Base-by-base conservation (phyloP, 306 rosid species). In the Prunus padus region DNA sequence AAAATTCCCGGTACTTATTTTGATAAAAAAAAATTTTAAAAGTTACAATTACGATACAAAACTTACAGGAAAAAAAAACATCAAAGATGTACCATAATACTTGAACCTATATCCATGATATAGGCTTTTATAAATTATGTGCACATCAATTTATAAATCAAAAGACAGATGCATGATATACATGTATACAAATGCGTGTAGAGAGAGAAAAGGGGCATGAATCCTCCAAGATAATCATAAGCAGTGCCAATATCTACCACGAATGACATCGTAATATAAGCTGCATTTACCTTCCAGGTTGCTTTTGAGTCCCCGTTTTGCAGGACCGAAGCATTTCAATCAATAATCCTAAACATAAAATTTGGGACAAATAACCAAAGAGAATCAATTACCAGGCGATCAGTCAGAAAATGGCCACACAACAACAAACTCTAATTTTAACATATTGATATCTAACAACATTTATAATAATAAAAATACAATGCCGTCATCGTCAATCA, bases 301-400 rank as follows among this genome's bases (percentile, higher is more conserved):
- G 95, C 84, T 82, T 86, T 90, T 76, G 97, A 95, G 86, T 95
- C 97, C 78, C 93, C 19, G 86, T 83, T 88, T 86, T 95, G 65
- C 96, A 73, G 13, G 92, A 87, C 71, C 93, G 92, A 50, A 95
- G 90, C 99, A 95, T 95, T 83, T 92, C 99, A 57, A 78, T 88
- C 81, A 95, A 86, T 81, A 95, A 82, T 74, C 99, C 99, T 92
- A 76, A 67, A 69, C 75, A 74, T 15, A 66, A 49, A 65, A 57
- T 63, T 49, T 62, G 63, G 12, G 40, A 75, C 44, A 57, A 65
- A 28, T 22, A 11, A 30, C 67, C 20, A 33, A 4, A 49, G 51
- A 33, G 30, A 2, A 30, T 62, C 56, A 71, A 10, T 54, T 30
- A 4, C 11, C 66, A 52, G 49, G 54, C 44, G 10, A 20, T 37